Evolutionary conservation across 768 basidiomycete species (phyloP), one percentile per base, ranked within the genome.

Genomic region (Mycena capillaripes): DNA sequence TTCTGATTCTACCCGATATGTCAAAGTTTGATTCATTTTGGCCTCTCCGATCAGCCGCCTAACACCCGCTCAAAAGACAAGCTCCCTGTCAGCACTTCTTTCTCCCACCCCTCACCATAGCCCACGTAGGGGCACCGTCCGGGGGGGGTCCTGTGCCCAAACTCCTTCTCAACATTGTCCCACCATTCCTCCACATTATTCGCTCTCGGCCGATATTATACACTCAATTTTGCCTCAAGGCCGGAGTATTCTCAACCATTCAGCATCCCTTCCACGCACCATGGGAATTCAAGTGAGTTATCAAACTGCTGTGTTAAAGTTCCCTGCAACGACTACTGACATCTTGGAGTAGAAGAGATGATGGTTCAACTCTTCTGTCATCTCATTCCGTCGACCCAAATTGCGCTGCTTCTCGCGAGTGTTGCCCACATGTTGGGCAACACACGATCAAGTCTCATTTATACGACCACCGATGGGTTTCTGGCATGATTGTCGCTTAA

Each of bases 131-230:
- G n/a, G n/a, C n/a, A n/a, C n/a, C n/a, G n/a, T n/a, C n/a, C n/a
- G n/a, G n/a, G n/a, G n/a, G n/a, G n/a, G n/a, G n/a, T n/a, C n/a
- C n/a, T n/a, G n/a, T n/a, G n/a, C n/a, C n/a, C n/a, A n/a, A n/a
- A n/a, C n/a, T n/a, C n/a, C n/a, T n/a, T n/a, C 46, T n/a, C 46
- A 48, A 23, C 46, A 48, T 48, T n/a, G 46, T 48, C 46, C 46
- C 46, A 48, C 46, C n/a, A n/a, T 48, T 25, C 57, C 57, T 8
- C 57, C 57, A 59, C 57, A 23, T 42, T 40, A 5, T 42, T 59
- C n/a, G 38, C 36, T 58, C 57, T 25, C 38, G 57, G 23, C 40
- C 57, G 19, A 59, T 59, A 59, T 59, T 38, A 59, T 59, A 59
- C 57, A 11, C 57, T 40, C 57, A 59, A 38, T 57, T 57, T n/a